A percentile compares a stretch with the other conserved stretches of the same genome.
Evolutionary conservation across 179 eudicot species (phyloP).

Genomic region (Gypsophila paniculata): DNA sequence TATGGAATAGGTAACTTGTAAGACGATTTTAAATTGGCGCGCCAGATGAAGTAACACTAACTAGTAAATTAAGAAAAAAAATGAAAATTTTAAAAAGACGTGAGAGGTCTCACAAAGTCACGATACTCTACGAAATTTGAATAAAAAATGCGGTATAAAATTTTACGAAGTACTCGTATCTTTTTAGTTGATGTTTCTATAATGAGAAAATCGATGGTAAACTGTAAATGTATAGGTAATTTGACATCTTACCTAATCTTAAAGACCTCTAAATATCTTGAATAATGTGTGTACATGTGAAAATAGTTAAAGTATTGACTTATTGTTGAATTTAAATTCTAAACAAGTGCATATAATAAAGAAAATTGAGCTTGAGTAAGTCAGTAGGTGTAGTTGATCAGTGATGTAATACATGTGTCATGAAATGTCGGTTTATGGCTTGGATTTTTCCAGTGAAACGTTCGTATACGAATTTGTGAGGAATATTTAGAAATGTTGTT

Average conservation of each 20-base stretch:
- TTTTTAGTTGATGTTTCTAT: no score
- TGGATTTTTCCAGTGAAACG: slow-evolving; percentile 1
- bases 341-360: neutral
- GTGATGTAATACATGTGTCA: slow-evolving; percentile 5
- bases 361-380: neutral
- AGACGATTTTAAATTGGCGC: no score
- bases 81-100: no score
- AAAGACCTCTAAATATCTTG: neutral
- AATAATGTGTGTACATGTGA: slow-evolving; percentile 1
- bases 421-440: slow-evolving; percentile 2
- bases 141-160: no score
- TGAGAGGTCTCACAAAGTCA: no score
- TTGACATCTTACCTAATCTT: slow-evolving; percentile 6
- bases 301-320: neutral
- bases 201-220: no score
- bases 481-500: slow-evolving; percentile 1
- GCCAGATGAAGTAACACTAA: no score
- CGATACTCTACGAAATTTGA: no score
- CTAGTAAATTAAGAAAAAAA: no score
- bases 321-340: neutral
- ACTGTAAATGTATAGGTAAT: neutral
- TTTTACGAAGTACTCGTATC: no score
- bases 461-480: neutral
- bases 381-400: neutral
- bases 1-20: no score